phyloP scores from a whole-genome alignment of 371 early-diverging fungal species.

The Gilbertella persicaria region DNA sequence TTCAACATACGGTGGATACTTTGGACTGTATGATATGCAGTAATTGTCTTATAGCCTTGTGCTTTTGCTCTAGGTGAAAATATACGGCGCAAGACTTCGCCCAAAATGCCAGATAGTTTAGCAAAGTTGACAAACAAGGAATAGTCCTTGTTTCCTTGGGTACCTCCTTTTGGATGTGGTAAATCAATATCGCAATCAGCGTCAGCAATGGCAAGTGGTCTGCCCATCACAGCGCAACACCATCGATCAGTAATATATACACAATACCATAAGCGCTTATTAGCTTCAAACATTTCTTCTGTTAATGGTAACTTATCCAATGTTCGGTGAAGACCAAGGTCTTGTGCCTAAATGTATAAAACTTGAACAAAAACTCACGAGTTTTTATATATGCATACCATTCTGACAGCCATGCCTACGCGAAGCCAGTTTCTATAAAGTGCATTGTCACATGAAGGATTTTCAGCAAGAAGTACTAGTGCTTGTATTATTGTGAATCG shows the following conservation, averaged over 20 bases:
- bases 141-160: conserved; percentile 25
- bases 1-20: conserved; percentile 32
- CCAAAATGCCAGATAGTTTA: conserved; percentile 44
- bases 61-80: conserved; percentile 47
- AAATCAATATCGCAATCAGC: conserved; percentile 52
- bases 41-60: conserved; percentile 25
- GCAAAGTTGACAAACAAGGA: conserved; percentile 42
- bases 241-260: conserved; percentile 46
- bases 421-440: conserved; percentile 45
- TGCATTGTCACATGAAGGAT: conserved; percentile 31
- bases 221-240: conserved; percentile 46
- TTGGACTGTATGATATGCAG: conserved; percentile 30
- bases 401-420: conserved; percentile 50
- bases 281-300: conserved; percentile 26
- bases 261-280: conserved; percentile 44
- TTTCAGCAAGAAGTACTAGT: conserved; percentile 36
- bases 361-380: not conserved
- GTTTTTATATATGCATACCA: conserved; percentile 24
- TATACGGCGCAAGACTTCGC: conserved; percentile 42
- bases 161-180: conserved; percentile 23
- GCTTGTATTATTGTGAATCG: conserved; percentile 41
- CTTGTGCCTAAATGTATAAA: conserved; percentile 33
- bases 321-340: conserved; percentile 42
- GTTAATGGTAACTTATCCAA: conserved; percentile 23
- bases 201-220: conserved; percentile 50